Percentiles rank a stretch among this genome's conserved stretches.
These are phyloP conservation scores for Mycosphaerella sp. DNA, from an alignment of 2,329 filamentous ascomycete species.

Conservation along the genomic window DNA sequence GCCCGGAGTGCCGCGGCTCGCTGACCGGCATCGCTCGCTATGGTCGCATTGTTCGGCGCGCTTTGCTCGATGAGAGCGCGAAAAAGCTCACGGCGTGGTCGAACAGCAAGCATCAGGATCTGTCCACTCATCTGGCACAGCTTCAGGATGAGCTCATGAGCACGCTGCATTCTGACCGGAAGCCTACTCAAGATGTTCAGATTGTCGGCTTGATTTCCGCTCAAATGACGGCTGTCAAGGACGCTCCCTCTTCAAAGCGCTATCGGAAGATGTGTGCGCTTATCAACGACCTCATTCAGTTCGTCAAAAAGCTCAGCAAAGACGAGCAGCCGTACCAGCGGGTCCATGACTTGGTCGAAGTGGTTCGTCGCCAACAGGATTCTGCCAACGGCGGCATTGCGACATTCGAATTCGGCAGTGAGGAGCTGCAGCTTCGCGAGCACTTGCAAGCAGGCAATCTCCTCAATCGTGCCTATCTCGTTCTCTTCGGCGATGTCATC, in stretches of 20 bases:
- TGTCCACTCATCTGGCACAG: constrained; percentile 27
- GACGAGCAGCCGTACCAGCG: constrained; percentile 49
- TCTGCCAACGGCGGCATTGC: too few species aligned
- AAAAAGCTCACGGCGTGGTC: constrained; percentile 59
- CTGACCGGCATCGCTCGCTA: constrained; percentile 56
- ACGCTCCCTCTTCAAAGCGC: neutral
- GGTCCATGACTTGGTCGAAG: constrained; percentile 43
- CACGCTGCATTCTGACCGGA: constrained; percentile 23
- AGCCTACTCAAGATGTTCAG: neutral
- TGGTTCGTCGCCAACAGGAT: constrained; percentile 32
- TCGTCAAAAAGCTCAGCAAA: constrained; percentile 30
- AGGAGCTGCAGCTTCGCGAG: constrained; percentile 29
- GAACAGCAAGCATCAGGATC: constrained; percentile 26
- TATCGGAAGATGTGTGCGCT: neutral
- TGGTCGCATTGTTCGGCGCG: constrained; percentile 55
- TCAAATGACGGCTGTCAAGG: too few species aligned
- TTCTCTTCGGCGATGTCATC: too few species aligned
- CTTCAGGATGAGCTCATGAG: constrained; percentile 36
- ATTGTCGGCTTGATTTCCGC: too few species aligned
- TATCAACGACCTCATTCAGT: constrained; percentile 4
- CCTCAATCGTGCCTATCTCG: too few species aligned
- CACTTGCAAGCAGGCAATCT: constrained; percentile 28
- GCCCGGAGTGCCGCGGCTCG: constrained; percentile 55
- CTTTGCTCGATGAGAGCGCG: constrained; percentile 56
- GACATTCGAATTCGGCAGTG: constrained; percentile 20